Base-by-base conservation (phyloP, 2,329 filamentous ascomycete species). In the Rhynchosporium graminicola region DNA sequence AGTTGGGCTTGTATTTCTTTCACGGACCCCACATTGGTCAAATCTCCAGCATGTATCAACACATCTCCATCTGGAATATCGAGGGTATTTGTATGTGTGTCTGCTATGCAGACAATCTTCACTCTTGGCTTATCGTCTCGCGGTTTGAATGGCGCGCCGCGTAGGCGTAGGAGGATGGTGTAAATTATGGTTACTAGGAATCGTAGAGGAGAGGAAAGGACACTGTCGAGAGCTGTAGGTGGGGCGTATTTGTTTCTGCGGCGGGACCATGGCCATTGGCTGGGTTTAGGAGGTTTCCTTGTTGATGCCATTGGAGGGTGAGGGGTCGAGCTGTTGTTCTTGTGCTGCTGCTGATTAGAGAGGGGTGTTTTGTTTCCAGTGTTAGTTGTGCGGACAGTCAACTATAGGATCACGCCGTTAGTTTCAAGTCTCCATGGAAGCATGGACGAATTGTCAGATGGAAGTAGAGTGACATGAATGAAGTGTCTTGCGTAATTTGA, bases 1-100 rank as follows among this genome's bases (percentile, higher is more conserved):
- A 97, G 80, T 70, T 95, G 89, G n/a, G 78, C 79, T 77, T 97
- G 92, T 61, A 98, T 87, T 65, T 92, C 88, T 12, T 80, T 79
- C 0, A 85, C 82, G 8, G 86, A 89, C 45, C 94, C 94, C 28
- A 80, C 79, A 69, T 91, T 87, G 59, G 88, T 89, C 71, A 97
- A 80, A 77, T 98, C 94, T 43, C 94, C 94, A 2, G 92, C 90
- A 73, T 97, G 94, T 69, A 98, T 89, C 55, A 98, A 83, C 28
- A 97, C 80, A 74, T 97, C 92, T 61, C 92, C 93, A 9, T 82
- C 76, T 0, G 92, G 92, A 0, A 96, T 80, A n/a, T 80, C 69
- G 7, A 85, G 78, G 9, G 81, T 80, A 47, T 83, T 80, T 63
- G 85, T 86, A 77, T 97, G 94, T 0, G 94, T 97, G 77, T 97